A percentile compares a stretch with the other conserved stretches of the same genome.
phyloP scores from a whole-genome alignment of 352 stramenopile genomes.

The Globisporangium polare region DNA sequence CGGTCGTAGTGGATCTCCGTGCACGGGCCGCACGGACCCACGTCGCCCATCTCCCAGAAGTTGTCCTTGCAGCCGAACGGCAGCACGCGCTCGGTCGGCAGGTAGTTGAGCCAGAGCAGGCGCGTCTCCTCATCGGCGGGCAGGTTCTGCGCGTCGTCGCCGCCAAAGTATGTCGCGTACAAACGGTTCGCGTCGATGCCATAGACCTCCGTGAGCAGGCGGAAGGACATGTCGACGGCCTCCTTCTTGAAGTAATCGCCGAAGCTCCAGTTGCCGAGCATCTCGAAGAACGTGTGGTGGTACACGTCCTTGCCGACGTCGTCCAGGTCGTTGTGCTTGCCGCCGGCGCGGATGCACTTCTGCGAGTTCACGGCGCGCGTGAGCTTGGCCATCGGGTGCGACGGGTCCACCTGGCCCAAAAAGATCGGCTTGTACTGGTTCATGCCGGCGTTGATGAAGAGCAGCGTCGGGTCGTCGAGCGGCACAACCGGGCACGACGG shows the following conservation, averaged over 20 bases:
- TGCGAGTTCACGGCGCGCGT: slow-evolving; percentile 95
- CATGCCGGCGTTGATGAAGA: slow-evolving; percentile 99
- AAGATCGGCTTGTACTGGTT: slow-evolving; percentile 99
- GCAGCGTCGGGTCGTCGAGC: slow-evolving; percentile 96
- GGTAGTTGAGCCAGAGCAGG: slow-evolving; percentile 85
- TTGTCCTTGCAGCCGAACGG: slow-evolving; percentile 97
- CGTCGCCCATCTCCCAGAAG: slow-evolving; percentile 99
- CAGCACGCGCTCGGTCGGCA: slow-evolving; percentile 89
- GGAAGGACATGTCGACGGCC: slow-evolving; percentile 96
- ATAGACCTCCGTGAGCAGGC: slow-evolving; percentile 96
- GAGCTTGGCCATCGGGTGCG: slow-evolving; percentile 89
- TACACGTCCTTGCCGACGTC: slow-evolving; percentile 99
- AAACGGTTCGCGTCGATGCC: slow-evolving; percentile 90
- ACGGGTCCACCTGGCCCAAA: slow-evolving; percentile 95
- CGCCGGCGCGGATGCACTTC: slow-evolving; percentile 99
- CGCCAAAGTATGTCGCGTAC: slow-evolving; percentile 99
- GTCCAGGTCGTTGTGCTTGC: slow-evolving; percentile 99
- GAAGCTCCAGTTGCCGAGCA: slow-evolving; percentile 99
- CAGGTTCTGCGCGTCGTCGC: slow-evolving; percentile 84
- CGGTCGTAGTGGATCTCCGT: slow-evolving; percentile 99
- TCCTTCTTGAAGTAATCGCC: slow-evolving; percentile 99
- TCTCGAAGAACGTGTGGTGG: slow-evolving; percentile 99
- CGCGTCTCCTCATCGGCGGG: slow-evolving; percentile 92
- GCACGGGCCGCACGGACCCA: slow-evolving; percentile 98
- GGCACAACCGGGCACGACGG: slow-evolving; percentile 95